These are phyloP conservation scores for Podaxis pistillaris DNA, from an alignment of 768 basidiomycete genomes.

Conservation along the genomic window DNA sequence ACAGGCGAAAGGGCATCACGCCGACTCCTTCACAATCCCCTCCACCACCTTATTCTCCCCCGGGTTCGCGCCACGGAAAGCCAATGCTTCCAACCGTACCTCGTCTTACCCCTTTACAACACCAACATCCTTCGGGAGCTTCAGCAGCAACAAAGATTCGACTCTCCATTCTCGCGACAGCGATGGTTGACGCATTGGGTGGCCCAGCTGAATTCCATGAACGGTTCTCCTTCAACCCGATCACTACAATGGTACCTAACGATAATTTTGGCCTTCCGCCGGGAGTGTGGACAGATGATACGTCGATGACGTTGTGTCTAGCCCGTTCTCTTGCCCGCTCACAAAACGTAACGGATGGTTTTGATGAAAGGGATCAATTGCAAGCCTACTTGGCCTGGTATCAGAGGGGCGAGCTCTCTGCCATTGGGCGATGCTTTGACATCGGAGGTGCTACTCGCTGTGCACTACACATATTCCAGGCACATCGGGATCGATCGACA, in stretches of 20 bases:
- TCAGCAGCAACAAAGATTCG: constrained; percentile 36
- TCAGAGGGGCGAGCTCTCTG: constrained; percentile 31
- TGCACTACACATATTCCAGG: constrained; percentile 32
- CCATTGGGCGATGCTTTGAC: constrained; percentile 36
- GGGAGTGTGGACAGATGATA: constrained; percentile 50
- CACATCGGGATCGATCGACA: neutral
- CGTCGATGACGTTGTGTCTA: constrained; percentile 45
- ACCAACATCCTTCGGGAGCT: constrained; percentile 18
- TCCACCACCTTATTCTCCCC: neutral
- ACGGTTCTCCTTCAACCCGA: constrained; percentile 36
- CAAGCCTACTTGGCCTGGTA: constrained; percentile 34
- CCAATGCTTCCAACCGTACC: neutral
- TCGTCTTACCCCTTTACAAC: neutral
- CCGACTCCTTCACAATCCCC: neutral
- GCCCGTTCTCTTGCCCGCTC: constrained; percentile 31
- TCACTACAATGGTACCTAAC: constrained; percentile 38
- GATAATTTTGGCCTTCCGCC: constrained; percentile 32
- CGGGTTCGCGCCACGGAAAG: neutral
- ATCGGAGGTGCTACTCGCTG: constrained; percentile 34
- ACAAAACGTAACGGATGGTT: constrained; percentile 24
- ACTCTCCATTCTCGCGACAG: constrained; percentile 35
- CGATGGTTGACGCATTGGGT: constrained; percentile 45
- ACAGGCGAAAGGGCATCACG: neutral
- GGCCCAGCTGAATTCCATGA: constrained; percentile 40
- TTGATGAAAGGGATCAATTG: constrained; percentile 35